phyloP scores from a whole-genome alignment of 1,284 basidiomycete genomes.

The Ceraceosorus guamensis region DNA sequence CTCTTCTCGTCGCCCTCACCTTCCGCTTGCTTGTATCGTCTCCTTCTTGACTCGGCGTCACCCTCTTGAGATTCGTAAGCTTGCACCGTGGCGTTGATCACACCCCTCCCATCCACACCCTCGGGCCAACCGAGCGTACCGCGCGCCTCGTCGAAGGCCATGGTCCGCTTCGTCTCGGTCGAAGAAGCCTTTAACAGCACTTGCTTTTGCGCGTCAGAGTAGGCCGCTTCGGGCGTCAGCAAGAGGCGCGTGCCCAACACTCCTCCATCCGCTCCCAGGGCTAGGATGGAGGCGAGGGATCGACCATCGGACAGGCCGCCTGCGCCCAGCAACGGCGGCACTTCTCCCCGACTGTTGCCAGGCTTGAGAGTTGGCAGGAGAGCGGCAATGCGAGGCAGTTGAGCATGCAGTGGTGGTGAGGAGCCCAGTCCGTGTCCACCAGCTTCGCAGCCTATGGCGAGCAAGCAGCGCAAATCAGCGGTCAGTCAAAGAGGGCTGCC shows the following conservation, averaged over 20 bases:
- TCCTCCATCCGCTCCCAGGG: slow-evolving; percentile 36
- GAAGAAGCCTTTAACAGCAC: slow-evolving; percentile 18
- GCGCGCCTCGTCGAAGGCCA: slow-evolving; percentile 43
- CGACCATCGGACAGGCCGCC: slow-evolving; percentile 36
- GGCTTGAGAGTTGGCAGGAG: slow-evolving; percentile 12
- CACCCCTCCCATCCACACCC: slow-evolving; percentile 39
- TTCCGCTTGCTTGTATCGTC: slow-evolving; percentile 33
- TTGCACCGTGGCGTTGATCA: slow-evolving; percentile 33
- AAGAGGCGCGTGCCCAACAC: slow-evolving; percentile 44
- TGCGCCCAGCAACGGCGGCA: slow-evolving; percentile 28
- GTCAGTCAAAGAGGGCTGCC: neutral
- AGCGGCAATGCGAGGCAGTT: slow-evolving; percentile 17
- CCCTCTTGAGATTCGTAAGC: slow-evolving; percentile 15
- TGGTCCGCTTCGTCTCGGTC: slow-evolving; percentile 20
- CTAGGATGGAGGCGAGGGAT: slow-evolving; percentile 28
- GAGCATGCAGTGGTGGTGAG: slow-evolving; percentile 28
- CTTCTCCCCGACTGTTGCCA: slow-evolving; percentile 9
- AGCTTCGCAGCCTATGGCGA: slow-evolving; percentile 22
- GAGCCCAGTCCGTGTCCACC: slow-evolving; percentile 41
- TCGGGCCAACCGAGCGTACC: slow-evolving; percentile 41
- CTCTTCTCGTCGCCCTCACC: slow-evolving; percentile 26
- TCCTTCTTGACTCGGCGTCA: slow-evolving; percentile 17
- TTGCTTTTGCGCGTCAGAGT: slow-evolving; percentile 35
- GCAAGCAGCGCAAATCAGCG: neutral
- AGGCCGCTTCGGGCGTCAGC: slow-evolving; percentile 37